These are phyloP conservation scores for Phytophthora aleatoria DNA, from an alignment of 352 stramenopile genomes.

Conservation along the genomic window DNA sequence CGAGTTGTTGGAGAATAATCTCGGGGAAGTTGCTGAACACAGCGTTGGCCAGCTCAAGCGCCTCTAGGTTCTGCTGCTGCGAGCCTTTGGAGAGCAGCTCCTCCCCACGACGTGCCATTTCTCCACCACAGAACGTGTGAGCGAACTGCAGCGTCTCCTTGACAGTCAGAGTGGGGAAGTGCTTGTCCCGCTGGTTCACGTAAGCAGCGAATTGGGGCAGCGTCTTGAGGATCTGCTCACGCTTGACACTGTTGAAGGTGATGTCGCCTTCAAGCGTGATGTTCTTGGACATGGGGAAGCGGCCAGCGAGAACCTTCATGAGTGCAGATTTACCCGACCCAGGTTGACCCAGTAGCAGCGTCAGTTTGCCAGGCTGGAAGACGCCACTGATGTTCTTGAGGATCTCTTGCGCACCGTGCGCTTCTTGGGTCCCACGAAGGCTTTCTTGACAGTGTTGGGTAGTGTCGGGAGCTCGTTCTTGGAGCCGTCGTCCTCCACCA, in stretches of 20 bases:
- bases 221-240: slow-evolving; percentile 30
- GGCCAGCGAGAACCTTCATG: slow-evolving; percentile 46
- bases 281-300: slow-evolving; percentile 43
- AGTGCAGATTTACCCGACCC: slow-evolving; percentile 47
- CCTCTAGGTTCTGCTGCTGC: slow-evolving; percentile 15
- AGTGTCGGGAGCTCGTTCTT: slow-evolving; percentile 39
- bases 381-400: slow-evolving; percentile 41
- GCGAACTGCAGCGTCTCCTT: slow-evolving; percentile 44
- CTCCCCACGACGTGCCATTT: slow-evolving; percentile 25
- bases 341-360: slow-evolving; percentile 40
- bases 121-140: slow-evolving; percentile 47
- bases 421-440: slow-evolving; percentile 28
- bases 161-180: slow-evolving; percentile 11
- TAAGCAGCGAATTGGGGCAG: slow-evolving; percentile 48
- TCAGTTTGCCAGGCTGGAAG: slow-evolving; percentile 41
- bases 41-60: slow-evolving; percentile 8
- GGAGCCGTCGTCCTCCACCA: slow-evolving; percentile 26
- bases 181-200: slow-evolving; percentile 40
- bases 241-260: slow-evolving; percentile 44
- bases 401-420: slow-evolving; percentile 36
- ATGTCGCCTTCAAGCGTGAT: slow-evolving; percentile 42
- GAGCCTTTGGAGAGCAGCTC: slow-evolving; percentile 9
- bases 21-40: slow-evolving; percentile 21
- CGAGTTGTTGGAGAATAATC: slow-evolving; percentile 24
- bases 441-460: slow-evolving; percentile 42